phyloP scores from a whole-genome alignment of 1,284 basidiomycete species.

The Xerocomus minutiporus region DNA sequence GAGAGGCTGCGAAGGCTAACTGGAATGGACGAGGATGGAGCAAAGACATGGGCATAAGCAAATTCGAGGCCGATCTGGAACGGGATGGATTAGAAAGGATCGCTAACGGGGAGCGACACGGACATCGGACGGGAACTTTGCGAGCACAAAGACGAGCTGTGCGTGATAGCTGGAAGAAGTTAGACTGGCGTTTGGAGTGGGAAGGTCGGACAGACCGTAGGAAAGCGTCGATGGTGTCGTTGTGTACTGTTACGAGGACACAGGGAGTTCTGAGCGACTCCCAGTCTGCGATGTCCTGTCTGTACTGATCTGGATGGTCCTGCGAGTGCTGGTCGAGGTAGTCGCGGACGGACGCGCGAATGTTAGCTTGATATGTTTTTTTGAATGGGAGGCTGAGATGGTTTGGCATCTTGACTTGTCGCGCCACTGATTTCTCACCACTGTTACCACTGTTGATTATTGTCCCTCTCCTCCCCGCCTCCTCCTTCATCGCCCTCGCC shows the following conservation, averaged over 20 bases:
- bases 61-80: conserved; percentile 73
- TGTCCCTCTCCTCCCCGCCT: not conserved
- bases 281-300: conserved; percentile 72
- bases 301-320: conserved; percentile 88
- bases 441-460: conserved; percentile 11
- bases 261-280: conserved; percentile 64
- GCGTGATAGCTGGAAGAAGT: conserved; percentile 72
- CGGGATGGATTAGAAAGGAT: conserved; percentile 12
- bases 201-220: conserved; percentile 35
- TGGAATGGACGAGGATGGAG: conserved; percentile 46
- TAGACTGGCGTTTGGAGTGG: conserved; percentile 10
- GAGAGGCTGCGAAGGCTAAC: conserved; percentile 67
- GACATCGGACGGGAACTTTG: conserved; percentile 68
- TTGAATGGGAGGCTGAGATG: conserved; percentile 78
- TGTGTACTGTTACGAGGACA: conserved; percentile 55
- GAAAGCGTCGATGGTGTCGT: conserved; percentile 45
- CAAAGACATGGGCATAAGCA: conserved; percentile 71
- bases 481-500: conserved; percentile 25
- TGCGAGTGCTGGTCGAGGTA: conserved; percentile 74
- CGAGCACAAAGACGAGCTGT: conserved; percentile 75
- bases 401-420: conserved; percentile 59
- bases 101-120: conserved; percentile 20
- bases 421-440: conserved; percentile 10
- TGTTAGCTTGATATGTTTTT: conserved; percentile 55
- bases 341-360: conserved; percentile 56